A percentile compares a stretch with the other conserved stretches of the same genome.
phyloP scores from a whole-genome alignment of 768 basidiomycete species.

The Scleroderma citrinum region DNA sequence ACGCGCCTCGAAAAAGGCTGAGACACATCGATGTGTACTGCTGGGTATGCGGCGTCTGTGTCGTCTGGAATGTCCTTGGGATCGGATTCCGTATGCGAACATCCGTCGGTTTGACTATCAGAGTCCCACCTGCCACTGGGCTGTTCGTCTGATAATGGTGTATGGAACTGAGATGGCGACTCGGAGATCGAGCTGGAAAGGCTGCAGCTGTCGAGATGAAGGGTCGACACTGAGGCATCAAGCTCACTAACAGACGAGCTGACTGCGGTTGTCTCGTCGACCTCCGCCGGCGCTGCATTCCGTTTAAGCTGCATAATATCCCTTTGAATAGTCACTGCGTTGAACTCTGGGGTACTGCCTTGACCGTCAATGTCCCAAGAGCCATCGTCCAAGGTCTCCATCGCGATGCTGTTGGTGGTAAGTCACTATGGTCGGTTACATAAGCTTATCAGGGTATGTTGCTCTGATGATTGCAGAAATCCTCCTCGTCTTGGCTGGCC shows the following conservation, averaged over 20 bases:
- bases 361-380: constrained; percentile 56
- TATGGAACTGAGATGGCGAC: constrained; percentile 16
- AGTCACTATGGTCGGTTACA: not conserved
- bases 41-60: constrained; percentile 29
- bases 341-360: constrained; percentile 48
- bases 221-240: constrained; percentile 52
- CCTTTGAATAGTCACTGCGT: constrained; percentile 51
- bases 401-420: constrained; percentile 18
- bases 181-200: constrained; percentile 11
- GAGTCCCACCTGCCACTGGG: constrained; percentile 14
- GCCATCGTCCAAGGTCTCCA: constrained; percentile 52
- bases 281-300: constrained; percentile 28
- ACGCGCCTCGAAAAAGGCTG: constrained; percentile 28
- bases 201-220: constrained; percentile 42
- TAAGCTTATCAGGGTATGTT: not conserved
- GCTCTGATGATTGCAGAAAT: constrained; percentile 79
- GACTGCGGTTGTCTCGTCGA: constrained; percentile 20
- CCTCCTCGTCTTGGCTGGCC: constrained; percentile 80
- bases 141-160: constrained; percentile 15
- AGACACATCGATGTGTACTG: constrained; percentile 41
- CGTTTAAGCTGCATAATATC: constrained; percentile 47
- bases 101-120: not conserved
- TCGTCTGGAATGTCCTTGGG: constrained; percentile 1
- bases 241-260: constrained; percentile 28
- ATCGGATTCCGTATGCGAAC: not conserved